These are phyloP conservation scores for Capsicum pubescens DNA, from an alignment of 257 asterid genomes.

Conservation along the genomic window DNA sequence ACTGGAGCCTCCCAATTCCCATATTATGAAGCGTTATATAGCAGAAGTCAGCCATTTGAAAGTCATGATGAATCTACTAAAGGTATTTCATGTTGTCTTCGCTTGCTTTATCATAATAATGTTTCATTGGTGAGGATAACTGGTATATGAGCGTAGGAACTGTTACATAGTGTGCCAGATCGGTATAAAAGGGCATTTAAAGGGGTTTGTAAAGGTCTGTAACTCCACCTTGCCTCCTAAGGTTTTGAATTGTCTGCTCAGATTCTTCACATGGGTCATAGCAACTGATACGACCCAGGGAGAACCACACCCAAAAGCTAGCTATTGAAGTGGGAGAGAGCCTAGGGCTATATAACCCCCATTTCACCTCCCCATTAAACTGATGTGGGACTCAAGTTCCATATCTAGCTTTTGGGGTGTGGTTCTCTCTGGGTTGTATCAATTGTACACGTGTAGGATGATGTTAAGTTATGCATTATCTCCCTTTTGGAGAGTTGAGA, in stretches of 20 bases:
- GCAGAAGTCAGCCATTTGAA: slow-evolving; percentile 84
- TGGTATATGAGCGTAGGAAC: neutral
- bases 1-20: slow-evolving; percentile 89
- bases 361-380: neutral
- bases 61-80: slow-evolving; percentile 89
- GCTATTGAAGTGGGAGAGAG: neutral
- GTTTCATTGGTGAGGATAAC: neutral
- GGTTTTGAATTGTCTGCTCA: neutral
- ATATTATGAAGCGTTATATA: slow-evolving; percentile 87
- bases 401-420: neutral
- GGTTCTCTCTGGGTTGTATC: neutral
- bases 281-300: neutral
- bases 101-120: slow-evolving; percentile 30
- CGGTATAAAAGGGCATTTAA: neutral
- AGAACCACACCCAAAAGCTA: neutral
- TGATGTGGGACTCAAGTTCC: neutral
- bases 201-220: neutral
- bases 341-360: neutral
- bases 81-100: slow-evolving; percentile 55
- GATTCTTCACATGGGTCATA: neutral
- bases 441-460: neutral
- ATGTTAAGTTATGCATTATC: slow-evolving; percentile 15
- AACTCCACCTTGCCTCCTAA: neutral
- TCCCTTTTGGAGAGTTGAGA: neutral
- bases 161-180: neutral